Percentiles rank a stretch among this genome's conserved stretches.
Conservation (phyloP, 2,329 filamentous ascomycete genomes). For the Sporothrix dimorphospora region DNA sequence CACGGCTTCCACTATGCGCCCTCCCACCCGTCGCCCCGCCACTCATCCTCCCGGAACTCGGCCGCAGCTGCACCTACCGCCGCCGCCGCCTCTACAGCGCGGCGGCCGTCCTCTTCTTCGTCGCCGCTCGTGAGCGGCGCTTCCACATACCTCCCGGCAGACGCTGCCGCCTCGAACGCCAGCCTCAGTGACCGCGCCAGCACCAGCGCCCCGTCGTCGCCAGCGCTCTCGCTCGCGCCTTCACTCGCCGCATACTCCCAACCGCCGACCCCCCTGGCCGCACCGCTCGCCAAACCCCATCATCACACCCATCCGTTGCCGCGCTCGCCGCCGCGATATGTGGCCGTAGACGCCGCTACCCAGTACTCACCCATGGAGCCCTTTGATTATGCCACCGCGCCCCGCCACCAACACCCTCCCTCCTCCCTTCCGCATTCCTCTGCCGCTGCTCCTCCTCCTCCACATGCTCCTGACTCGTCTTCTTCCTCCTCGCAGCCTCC, state of each 20-base stretch:
- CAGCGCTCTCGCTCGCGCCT: slow-evolving; percentile 2
- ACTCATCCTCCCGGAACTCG: slow-evolving; percentile 46
- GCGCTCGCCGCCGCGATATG: slow-evolving; percentile 28
- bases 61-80: slow-evolving; percentile 25
- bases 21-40: slow-evolving; percentile 46
- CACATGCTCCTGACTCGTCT: background rate
- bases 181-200: background rate
- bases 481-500: background rate
- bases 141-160: background rate
- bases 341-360: slow-evolving; percentile 51
- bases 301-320: background rate
- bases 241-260: background rate
- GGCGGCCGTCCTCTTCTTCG: slow-evolving; percentile 31
- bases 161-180: background rate
- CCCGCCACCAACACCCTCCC: slow-evolving; percentile 24
- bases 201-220: slow-evolving; percentile 21
- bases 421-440: background rate
- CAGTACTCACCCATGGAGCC: slow-evolving; percentile 56
- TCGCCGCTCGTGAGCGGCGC: slow-evolving; percentile 17
- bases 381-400: slow-evolving; percentile 43
- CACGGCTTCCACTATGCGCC: slow-evolving; percentile 52
- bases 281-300: background rate
- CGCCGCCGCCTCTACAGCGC: slow-evolving; percentile 19
- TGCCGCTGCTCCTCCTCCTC: background rate
- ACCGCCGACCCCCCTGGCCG: background rate